phyloP scores from a whole-genome alignment of 1,284 basidiomycete species.

The Gomphus sp. region DNA sequence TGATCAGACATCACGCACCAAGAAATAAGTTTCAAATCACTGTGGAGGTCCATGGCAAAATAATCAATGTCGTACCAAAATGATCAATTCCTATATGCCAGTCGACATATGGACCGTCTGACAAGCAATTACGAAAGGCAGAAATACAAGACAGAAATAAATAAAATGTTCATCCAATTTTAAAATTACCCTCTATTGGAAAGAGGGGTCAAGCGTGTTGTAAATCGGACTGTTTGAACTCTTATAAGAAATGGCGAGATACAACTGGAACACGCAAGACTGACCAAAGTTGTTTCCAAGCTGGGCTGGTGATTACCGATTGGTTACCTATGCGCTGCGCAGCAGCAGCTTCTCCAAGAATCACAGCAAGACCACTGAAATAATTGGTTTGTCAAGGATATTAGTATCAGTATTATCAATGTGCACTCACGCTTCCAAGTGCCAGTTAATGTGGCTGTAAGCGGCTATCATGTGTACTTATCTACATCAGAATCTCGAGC shows the following conservation, averaged over 20 bases:
- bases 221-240: not conserved
- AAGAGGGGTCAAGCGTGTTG: not conserved
- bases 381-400: constrained; percentile 1
- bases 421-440: constrained; percentile 27
- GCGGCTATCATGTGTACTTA: not conserved
- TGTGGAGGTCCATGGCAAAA: no score
- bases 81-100: no score
- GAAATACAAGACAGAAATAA: not conserved
- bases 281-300: constrained; percentile 25
- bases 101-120: no score
- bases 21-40: no score
- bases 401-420: not conserved
- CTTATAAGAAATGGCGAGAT: not conserved
- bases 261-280: not conserved
- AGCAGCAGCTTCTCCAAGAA: constrained; percentile 28
- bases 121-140: not conserved
- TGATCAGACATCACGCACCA: no score
- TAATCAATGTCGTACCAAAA: no score
- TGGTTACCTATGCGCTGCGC: constrained; percentile 14
- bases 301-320: constrained; percentile 12
- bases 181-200: not conserved
- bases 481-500: not conserved
- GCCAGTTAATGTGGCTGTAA: constrained; percentile 36
- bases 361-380: constrained; percentile 27
- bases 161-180: not conserved